phyloP scores from a whole-genome alignment of 2,329 filamentous ascomycete species.

The Didymella glomerata region DNA sequence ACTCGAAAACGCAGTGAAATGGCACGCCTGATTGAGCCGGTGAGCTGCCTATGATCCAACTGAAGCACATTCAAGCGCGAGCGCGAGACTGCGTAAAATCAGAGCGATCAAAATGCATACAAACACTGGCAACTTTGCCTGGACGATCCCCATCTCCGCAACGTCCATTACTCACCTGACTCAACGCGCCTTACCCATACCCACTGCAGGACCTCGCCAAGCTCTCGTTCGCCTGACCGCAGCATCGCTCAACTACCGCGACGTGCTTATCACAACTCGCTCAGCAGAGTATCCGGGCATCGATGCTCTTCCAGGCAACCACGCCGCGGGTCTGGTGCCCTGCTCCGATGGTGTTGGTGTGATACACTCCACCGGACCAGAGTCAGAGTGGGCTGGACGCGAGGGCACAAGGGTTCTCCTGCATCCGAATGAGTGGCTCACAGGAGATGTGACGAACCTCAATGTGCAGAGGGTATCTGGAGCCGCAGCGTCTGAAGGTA shows the following conservation, averaged over 20 bases:
- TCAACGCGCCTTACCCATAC: background rate
- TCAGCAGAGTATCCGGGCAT: slow-evolving; percentile 22
- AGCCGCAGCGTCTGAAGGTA: slow-evolving; percentile 44
- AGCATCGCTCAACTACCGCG: slow-evolving; percentile 38
- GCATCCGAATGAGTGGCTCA: slow-evolving; percentile 31
- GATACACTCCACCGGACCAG: slow-evolving; percentile 34
- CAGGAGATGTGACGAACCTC: slow-evolving; percentile 24
- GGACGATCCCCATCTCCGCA: slow-evolving; percentile 14
- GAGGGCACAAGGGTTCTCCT: slow-evolving; percentile 26
- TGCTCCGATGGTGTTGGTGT: slow-evolving; percentile 34
- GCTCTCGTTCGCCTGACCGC: slow-evolving; percentile 35
- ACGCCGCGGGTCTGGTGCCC: slow-evolving; percentile 27
- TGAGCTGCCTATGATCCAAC: background rate
- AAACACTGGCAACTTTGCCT: slow-evolving; percentile 16
- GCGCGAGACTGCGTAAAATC: no score
- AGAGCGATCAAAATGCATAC: background rate
- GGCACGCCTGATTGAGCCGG: background rate
- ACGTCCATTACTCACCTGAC: slow-evolving; percentile 6
- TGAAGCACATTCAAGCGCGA: background rate
- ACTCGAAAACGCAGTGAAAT: background rate
- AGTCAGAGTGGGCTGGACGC: slow-evolving; percentile 28
- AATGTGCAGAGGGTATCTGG: slow-evolving; percentile 37
- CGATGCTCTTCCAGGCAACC: slow-evolving; percentile 4
- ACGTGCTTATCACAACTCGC: slow-evolving; percentile 26
- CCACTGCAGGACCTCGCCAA: slow-evolving; percentile 17